Base-by-base conservation (phyloP, 352 stramenopile species). In the Phytophthora pinifolia region DNA sequence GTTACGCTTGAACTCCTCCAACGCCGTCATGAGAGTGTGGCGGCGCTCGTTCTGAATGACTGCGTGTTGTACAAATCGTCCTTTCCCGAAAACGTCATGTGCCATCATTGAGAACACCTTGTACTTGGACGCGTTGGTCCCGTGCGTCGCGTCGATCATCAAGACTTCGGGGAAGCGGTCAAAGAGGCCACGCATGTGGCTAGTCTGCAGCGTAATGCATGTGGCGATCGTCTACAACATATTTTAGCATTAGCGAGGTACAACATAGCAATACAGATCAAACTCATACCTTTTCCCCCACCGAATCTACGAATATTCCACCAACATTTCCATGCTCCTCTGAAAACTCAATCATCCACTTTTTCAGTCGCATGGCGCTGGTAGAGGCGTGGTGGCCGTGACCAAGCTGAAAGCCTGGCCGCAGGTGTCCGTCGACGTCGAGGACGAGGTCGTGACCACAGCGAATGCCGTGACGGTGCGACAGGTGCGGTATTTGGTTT, bases 1-100 rank as follows among this genome's bases (percentile, higher is more conserved):
- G 45, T 47, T 36, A 1, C 31, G 30, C 29, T 67, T 70, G 52
- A 70, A 70, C 18, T 54, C 30, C 17, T 53, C 46, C 6, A 70
- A 42, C 9, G 48, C 47, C 0, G 43, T 57, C 15, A 54, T 2
- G 1, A 72, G 53, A 9, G 49, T 62, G 17, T 46, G 30, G 2
- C 25, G 54, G 9, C 38, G n/a, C 33, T 67, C 61, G 14, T 60
- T 70, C 30, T 66, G 46, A 3, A 70, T 14, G 1, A 70, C 17
- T 6, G 59, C 27, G 31, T 67, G 59, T 9, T 70, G 59, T 0
- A 56, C 41, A 27, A 56, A 67, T 32, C 67, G 59, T 0, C 57
- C 39, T n/a, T 57, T 46, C 1, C 62, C 42, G 15, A 54, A 60
- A 2, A 46, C 46, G 29, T 62, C 45, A 9, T 57, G 45, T 3